Evolutionary conservation across 495 filamentous ascomycete genomes (phyloP), one percentile per base, ranked within the genome.

Genomic region (Letharia columbiana): DNA sequence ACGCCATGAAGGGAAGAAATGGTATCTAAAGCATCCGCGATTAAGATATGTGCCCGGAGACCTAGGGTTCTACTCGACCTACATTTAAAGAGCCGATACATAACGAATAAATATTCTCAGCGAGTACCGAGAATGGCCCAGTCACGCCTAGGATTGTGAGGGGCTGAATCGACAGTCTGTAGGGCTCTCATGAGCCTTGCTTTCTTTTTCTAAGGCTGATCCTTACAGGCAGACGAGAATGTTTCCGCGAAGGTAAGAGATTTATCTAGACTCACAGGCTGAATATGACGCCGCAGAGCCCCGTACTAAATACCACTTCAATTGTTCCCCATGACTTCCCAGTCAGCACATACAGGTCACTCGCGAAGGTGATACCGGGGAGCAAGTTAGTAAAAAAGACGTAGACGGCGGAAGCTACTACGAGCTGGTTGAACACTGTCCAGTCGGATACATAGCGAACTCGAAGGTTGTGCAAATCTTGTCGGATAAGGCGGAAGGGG

Each of bases 321-420:
- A 89, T 86, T 0, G 87, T 86, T 0, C 86, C 87, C 81, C 86
- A 90, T 62, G 78, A 87, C 69, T 81, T 75, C 37, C 87, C 86
- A 0, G 87, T 90, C 66, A 86, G 73, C 1, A 85, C 83, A 69
- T 88, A 88, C 44, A 89, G 72, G 71, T 90, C 87, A 69, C 82
- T 86, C 0, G 86, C 86, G 74, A 90, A 91, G 0, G 88, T 89
- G 69, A 90, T 89, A 4, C 87, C 86, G 0, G 87, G 87, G 7
- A 91, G 77, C 1, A 91, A 76, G 73, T 90, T 91, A 20, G 86
- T 89, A 67, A 91, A 91, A 73, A 89, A 90, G 33, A 91, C 82
- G 74, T 87, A 89, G 23, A 91, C 84, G 3, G 88, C 86, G 57
- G 84, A 87, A 15, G 88, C 88, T 67, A 91, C 77, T 15, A 90